phyloP scores from a whole-genome alignment of 257 asterid genomes.

The Ballota nigra region DNA sequence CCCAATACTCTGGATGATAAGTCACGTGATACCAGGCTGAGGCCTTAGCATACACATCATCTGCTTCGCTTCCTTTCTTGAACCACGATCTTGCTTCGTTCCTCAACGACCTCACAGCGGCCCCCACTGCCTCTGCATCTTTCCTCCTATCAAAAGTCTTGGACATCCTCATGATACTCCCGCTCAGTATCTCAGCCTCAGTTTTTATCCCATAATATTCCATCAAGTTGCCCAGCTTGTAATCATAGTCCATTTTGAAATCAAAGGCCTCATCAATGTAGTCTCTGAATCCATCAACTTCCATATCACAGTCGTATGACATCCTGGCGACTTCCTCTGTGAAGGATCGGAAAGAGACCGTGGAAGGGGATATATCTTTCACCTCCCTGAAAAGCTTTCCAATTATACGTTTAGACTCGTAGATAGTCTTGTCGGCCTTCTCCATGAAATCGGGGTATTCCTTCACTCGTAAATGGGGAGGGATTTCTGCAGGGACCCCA shows the following conservation, averaged over 20 bases:
- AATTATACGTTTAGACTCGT: conserved; percentile 46
- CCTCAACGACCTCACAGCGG: too few species aligned
- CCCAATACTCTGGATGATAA: too few species aligned
- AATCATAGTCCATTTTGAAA: conserved; percentile 64
- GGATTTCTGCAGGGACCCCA: conserved; percentile 84
- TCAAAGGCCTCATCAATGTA: conserved; percentile 60
- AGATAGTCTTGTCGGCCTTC: conserved; percentile 60
- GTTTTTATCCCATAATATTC: too few species aligned
- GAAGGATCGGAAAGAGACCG: conserved; percentile 36
- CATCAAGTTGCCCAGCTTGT: conserved; percentile 81
- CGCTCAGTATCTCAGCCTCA: conserved; percentile 78
- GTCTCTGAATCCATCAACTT: conserved; percentile 52
- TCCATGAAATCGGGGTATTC: conserved; percentile 96
- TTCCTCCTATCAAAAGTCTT: conserved; percentile 71
- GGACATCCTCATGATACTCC: conserved; percentile 64
- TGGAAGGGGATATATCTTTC: conserved; percentile 47
- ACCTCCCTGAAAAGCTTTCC: too few species aligned
- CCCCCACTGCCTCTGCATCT: conserved; percentile 71
- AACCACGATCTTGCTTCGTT: too few species aligned
- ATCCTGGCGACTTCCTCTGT: conserved; percentile 54
- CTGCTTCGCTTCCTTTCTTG: too few species aligned
- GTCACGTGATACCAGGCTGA: too few species aligned
- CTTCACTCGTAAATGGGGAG: conserved; percentile 63
- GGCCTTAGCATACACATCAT: too few species aligned
- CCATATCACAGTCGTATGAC: conserved; percentile 54